Conservation (phyloP, 257 asterid genomes). For the Paraleonurus japonicus region DNA sequence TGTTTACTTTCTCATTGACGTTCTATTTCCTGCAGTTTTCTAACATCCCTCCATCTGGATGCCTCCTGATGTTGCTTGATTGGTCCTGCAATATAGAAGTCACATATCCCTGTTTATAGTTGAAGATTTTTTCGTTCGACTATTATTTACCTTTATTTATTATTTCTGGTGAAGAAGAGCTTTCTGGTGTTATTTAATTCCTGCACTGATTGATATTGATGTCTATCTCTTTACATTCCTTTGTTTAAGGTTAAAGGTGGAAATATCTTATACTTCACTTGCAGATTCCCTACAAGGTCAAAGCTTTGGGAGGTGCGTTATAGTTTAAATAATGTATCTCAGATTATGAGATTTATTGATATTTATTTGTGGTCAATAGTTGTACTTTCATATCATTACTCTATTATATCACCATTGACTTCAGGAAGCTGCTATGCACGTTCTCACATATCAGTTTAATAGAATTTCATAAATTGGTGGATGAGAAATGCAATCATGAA, state of each 20-base stretch:
- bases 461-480: not conserved
- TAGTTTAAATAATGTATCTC: not conserved
- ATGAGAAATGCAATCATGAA: not conserved
- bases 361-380: not conserved
- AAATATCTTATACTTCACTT: not conserved
- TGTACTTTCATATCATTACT: not conserved
- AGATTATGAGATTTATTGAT: not conserved
- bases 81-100: not conserved
- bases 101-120: not conserved
- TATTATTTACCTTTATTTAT: not conserved
- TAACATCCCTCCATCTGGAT: too few species aligned
- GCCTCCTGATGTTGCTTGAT: not conserved
- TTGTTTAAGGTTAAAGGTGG: not conserved
- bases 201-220: not conserved
- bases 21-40: too few species aligned
- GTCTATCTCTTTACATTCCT: not conserved
- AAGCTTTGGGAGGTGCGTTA: not conserved
- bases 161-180: not conserved
- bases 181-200: not conserved
- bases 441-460: not conserved
- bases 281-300: not conserved
- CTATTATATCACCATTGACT: not conserved
- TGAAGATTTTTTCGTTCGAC: not conserved
- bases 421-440: not conserved
- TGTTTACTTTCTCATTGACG: too few species aligned